Evolutionary conservation across 805 yeast genomes (phyloP), one percentile per base, ranked within the genome.

Genomic region (Metahyphopichia silvanorum): DNA sequence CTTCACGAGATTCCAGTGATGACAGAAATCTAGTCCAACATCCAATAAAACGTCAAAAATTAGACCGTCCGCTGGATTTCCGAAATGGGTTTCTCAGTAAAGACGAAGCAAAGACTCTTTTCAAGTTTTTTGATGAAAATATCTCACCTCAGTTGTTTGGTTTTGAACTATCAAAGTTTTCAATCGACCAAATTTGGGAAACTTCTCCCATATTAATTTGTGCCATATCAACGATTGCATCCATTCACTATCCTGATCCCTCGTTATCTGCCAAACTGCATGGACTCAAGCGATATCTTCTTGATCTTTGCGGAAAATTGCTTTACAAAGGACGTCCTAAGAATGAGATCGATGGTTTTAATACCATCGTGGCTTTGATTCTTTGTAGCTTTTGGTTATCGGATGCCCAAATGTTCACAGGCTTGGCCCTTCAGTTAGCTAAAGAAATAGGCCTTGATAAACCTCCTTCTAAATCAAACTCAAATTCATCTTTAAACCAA

Each of bases 371-470:
- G 14, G 84, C 82, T 0, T 59, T 81, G 23, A 71, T 80, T 25
- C 68, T 80, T 16, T 79, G 83, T 41, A 80, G 84, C 29, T 77
- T 80, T 46, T 81, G 86, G 86, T 66, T 80, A 29, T 72, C 80
- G 14, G 71, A 79, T 39, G 70, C 76, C 12, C 83, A 77, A 46
- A 68, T 77, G 73, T 77, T 79, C 44, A 76, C 83, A 1, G 82
- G 85, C 0, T 48, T 80, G 29, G 86, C 86, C 0, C 48, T 80
- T n/a, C 85, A 81, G 45, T 52, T 80, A 17, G 85, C 86, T 1
- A 71, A 72, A 35, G 76, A 69, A 32, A 60, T 74, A 39, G 71
- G 74, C 4, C 46, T 77, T 20, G 72, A 68, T 46, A 44, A 51
- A 15, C 60, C 64, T 9, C 34, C 30, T 20, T 28, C 47, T 7